Conservation (phyloP, 306 rosid genomes). For the Vigna unguiculata region DNA sequence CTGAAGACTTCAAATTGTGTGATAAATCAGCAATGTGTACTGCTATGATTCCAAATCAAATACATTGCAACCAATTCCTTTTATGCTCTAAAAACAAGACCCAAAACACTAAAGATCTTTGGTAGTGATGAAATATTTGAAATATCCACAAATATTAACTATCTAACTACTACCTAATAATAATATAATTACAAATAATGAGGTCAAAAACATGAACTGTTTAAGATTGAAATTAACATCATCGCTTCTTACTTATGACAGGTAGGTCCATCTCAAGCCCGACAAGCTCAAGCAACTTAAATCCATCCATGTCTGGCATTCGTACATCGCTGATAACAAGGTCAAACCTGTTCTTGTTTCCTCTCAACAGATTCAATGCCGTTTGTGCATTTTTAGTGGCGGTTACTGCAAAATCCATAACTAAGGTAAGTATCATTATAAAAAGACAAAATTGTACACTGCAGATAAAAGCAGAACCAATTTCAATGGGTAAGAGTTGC, state of each 20-base stretch:
- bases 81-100: slow-evolving; percentile 12
- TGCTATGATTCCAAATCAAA: neutral
- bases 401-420: slow-evolving; percentile 72
- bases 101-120: slow-evolving; percentile 23
- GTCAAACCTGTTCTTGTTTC: slow-evolving; percentile 73
- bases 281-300: slow-evolving; percentile 90
- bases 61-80: slow-evolving; percentile 9
- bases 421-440: slow-evolving; percentile 5
- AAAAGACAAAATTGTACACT: neutral
- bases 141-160: neutral
- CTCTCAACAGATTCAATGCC: slow-evolving; percentile 83
- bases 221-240: slow-evolving; percentile 12
- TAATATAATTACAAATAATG: neutral
- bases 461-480: slow-evolving; percentile 3
- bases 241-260: slow-evolving; percentile 82
- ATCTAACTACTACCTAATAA: slow-evolving; percentile 3
- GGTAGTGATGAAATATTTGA: neutral
- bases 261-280: slow-evolving; percentile 99
- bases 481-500: neutral
- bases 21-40: no score
- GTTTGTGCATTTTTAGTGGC: slow-evolving; percentile 65
- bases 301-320: slow-evolving; percentile 99
- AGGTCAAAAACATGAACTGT: neutral
- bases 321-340: slow-evolving; percentile 94
- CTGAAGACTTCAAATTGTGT: neutral